A percentile compares a stretch with the other conserved stretches of the same genome.
These are phyloP conservation scores for Radiomyces spectabilis DNA, from an alignment of 192 early-diverging fungal species.

Conservation along the genomic window DNA sequence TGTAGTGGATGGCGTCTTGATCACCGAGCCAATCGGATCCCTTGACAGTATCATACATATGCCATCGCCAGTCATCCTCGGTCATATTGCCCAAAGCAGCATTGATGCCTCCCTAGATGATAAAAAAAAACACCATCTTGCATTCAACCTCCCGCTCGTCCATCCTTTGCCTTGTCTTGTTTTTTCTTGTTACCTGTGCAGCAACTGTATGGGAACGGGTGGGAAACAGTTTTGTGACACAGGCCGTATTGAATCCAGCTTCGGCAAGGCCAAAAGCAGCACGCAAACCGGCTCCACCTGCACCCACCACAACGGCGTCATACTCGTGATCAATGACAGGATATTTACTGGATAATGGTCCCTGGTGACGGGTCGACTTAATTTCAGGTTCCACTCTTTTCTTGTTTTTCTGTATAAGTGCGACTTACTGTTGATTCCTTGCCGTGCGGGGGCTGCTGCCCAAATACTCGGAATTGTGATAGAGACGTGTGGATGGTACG, in stretches of 20 bases:
- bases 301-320: conserved; percentile 94
- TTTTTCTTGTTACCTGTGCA: conserved; percentile 87
- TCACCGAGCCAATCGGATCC: conserved; percentile 99
- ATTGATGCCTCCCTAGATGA: conserved; percentile 84
- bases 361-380: conserved; percentile 14
- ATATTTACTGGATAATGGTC: conserved; percentile 64
- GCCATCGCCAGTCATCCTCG: conserved; percentile 99
- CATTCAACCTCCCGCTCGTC: too few species aligned
- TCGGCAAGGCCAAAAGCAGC: conserved; percentile 95
- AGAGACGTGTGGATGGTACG: too few species aligned
- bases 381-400: not conserved
- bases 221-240: conserved; percentile 96
- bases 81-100: conserved; percentile 98
- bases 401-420: not conserved
- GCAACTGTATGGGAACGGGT: conserved; percentile 97
- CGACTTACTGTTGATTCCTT: conserved; percentile 51
- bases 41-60: conserved; percentile 99
- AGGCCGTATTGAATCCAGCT: conserved; percentile 92
- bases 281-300: conserved; percentile 95
- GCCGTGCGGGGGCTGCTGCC: conserved; percentile 71
- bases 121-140: not conserved
- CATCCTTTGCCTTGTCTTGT: too few species aligned
- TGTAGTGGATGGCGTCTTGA: conserved; percentile 99
- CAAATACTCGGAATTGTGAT: too few species aligned
- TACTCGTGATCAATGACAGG: conserved; percentile 96